Percentiles rank a stretch among this genome's conserved stretches.
phyloP scores from a whole-genome alignment of 2,329 filamentous ascomycete genomes.

The Neodidymelliopsis sp. region DNA sequence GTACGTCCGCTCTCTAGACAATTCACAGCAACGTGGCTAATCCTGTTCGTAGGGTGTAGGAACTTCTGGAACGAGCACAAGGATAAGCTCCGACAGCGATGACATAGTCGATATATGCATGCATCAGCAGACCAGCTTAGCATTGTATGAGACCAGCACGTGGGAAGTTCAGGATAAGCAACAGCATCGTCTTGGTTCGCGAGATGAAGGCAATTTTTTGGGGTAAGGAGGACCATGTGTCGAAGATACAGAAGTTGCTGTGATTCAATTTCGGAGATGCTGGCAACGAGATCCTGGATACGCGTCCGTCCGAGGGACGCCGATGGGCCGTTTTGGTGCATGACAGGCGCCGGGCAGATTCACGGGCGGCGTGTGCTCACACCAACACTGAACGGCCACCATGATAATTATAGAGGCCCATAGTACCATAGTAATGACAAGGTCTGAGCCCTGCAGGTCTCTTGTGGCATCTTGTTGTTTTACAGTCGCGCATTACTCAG shows the following conservation, averaged over 20 bases:
- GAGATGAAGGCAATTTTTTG: not conserved
- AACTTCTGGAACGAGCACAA: constrained; percentile 87
- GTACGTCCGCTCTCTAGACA: constrained; percentile 22
- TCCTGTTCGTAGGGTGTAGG: constrained; percentile 66
- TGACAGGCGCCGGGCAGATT: constrained; percentile 15
- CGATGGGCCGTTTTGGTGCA: constrained; percentile 4
- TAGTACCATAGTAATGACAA: too few relatives aligned
- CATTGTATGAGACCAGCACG: not conserved
- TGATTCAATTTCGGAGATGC: not conserved
- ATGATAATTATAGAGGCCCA: not conserved
- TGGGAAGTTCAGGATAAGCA: constrained; percentile 1
- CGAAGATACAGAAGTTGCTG: not conserved
- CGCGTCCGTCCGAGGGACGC: constrained; percentile 5
- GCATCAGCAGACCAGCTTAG: not conserved
- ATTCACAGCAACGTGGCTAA: not conserved
- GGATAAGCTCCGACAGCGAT: constrained; percentile 72
- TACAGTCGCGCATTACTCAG: not conserved
- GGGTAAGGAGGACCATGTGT: not conserved
- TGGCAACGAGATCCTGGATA: constrained; percentile 2
- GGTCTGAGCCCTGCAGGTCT: too few relatives aligned
- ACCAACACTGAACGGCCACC: constrained; percentile 2
- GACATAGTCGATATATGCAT: constrained; percentile 22
- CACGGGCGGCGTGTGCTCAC: constrained; percentile 16
- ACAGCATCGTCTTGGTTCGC: not conserved
- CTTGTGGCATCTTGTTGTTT: too few relatives aligned